Base-by-base conservation (phyloP, 495 filamentous ascomycete genomes). In the Aspergillus nanangensis region DNA sequence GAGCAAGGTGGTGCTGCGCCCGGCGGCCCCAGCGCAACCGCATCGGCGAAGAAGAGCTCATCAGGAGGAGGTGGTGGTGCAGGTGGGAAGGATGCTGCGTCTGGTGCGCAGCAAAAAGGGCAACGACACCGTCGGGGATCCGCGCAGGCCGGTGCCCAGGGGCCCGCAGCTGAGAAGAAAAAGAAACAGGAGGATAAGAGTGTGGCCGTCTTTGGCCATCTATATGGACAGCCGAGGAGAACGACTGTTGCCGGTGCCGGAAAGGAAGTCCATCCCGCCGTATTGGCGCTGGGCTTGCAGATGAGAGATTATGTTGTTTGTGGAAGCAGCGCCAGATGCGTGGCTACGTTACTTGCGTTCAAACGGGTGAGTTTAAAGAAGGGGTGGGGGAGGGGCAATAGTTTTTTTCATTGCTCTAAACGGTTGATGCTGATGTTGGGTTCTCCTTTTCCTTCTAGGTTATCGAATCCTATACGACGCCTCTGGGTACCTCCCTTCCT, bases 381-480 rank as follows among this genome's bases (percentile, higher is more conserved):
- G n/a, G n/a, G n/a, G n/a, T n/a, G n/a, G n/a, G n/a, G n/a, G n/a
- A n/a, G n/a, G n/a, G n/a, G n/a, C n/a, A n/a, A n/a, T n/a, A n/a
- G n/a, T n/a, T n/a, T 47, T 43, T 37, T 19, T 24, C 13, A 1
- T 19, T 49, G 22, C 32, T 10, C 10, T 2, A 32, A 2, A 17
- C 1, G 50, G 17, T 35, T 32, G 47, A 24, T 52, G 5, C 50
- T 61, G 18, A 9, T 22, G 33, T 18, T 46, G 18, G 5, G 19
- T 8, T 24, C 15, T 37, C 10, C 3, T 45, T 21, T n/a, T n/a
- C n/a, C n/a, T n/a, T n/a, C n/a, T 47, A 95, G 86, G 87, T 96
- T 39, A 92, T 98, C 42, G 80, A 91, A 62, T 82, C 87, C 15
- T 98, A 98, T 57, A 87, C 82, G 17, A 97, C 92, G 0, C 93